Evolutionary conservation across 768 basidiomycete genomes (phyloP), one percentile per base, ranked within the genome.

Genomic region (Suillus variegatus): DNA sequence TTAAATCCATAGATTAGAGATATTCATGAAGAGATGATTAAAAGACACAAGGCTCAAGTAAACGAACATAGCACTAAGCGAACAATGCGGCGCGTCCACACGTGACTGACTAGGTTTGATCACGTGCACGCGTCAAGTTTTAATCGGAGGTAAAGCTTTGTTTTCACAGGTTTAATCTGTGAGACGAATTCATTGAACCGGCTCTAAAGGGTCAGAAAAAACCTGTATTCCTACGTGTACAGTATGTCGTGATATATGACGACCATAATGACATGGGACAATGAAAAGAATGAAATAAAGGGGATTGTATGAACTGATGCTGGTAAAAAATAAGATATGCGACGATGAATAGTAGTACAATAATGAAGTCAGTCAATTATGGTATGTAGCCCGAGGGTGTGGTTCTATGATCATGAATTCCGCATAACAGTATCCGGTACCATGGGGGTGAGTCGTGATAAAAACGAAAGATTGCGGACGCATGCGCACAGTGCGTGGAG

Each of bases 1-100:
- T 88, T 61, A 91, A 78, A 57, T 88, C 85, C 90, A 92, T 92
- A 57, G 9, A 49, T 55, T 63, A 35, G 28, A 54, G 41, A 60
- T 44, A 60, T 60, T 60, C 58, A 60, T 60, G 25, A 18, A 43
- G 25, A 28, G 25, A 60, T 43, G 58, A 60, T 60, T 28, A 60
- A 60, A 41, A 25, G 41, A 44, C 12, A n/a, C 51, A 51, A 51
- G 13, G 22, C 47, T 22, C 16, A 28, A 57, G 58, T 44, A 58
- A 58, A 58, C 38, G 56, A 38, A 57, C 49, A 25, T 25, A 49
- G 6, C 47, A 13, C 7, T 57, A 58, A 58, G 16, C 22, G 38
- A 22, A 43, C 25, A 28, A 28, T 28, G 40, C 40, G 52, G 60
- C 62, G 62, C 62, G 62, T 60, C 62, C 16, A 25, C 62, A 63